Evolutionary conservation across 1,139 yeast species (phyloP).

Genomic region (Candida sp.): DNA sequence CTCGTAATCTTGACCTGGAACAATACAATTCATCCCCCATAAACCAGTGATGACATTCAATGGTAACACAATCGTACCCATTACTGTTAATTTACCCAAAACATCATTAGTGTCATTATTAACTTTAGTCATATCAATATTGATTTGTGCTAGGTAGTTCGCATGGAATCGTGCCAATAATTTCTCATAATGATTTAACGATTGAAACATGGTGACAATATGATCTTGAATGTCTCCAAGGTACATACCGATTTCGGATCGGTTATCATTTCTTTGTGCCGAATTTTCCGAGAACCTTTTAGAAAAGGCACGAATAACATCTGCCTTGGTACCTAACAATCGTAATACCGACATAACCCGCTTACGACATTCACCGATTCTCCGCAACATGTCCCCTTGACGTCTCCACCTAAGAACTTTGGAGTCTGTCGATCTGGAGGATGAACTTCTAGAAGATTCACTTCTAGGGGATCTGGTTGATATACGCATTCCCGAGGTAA

Average conservation of each 20-base stretch:
- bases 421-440: conserved; percentile 39
- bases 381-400: conserved; percentile 90
- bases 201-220: conserved; percentile 92
- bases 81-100: conserved; percentile 84
- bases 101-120: conserved; percentile 97
- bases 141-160: conserved; percentile 92
- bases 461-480: conserved; percentile 12
- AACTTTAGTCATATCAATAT: conserved; percentile 96
- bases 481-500: conserved; percentile 4
- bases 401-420: conserved; percentile 76
- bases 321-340: conserved; percentile 88
- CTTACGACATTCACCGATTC: conserved; percentile 94
- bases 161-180: conserved; percentile 90
- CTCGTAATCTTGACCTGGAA: conserved; percentile 83
- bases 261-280: conserved; percentile 39
- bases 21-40: conserved; percentile 98
- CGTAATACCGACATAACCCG: conserved; percentile 89
- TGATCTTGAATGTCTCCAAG: conserved; percentile 86
- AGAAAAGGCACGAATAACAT: conserved; percentile 91
- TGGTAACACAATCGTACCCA: conserved; percentile 94
- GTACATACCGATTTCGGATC: conserved; percentile 70
- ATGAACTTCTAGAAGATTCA: conserved; percentile 15
- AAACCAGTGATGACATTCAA: conserved; percentile 92
- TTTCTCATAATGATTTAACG: conserved; percentile 91
- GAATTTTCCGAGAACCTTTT: conserved; percentile 81